A percentile compares a stretch with the other conserved stretches of the same genome.
Conservation (phyloP, 495 filamentous ascomycete species). For the Xylaria acuta region DNA sequence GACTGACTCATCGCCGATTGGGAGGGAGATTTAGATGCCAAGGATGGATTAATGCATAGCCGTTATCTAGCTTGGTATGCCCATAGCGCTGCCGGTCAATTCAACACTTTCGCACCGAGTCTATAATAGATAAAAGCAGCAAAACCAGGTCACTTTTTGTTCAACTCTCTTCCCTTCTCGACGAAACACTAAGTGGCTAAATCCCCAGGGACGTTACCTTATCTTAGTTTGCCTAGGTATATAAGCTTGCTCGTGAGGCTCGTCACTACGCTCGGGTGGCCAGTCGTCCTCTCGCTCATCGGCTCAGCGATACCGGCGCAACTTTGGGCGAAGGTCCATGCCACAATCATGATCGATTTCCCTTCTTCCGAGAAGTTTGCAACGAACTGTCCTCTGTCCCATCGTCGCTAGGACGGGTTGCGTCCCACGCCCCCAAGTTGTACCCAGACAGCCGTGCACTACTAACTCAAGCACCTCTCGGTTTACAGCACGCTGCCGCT, state of each 20-base stretch:
- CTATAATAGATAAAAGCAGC: neutral
- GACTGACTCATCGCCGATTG: neutral
- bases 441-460: neutral
- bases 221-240: neutral
- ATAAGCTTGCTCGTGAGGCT: neutral
- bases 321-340: constrained; percentile 9
- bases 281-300: neutral
- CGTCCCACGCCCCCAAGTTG: constrained; percentile 1
- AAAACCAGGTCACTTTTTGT: neutral
- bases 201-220: neutral
- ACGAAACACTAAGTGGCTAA: neutral
- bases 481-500: neutral
- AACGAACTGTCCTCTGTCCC: neutral
- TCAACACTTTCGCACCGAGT: constrained; percentile 1
- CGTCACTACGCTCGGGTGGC: neutral
- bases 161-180: neutral
- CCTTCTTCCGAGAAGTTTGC: neutral
- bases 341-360: constrained; percentile 4
- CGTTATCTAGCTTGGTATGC: constrained; percentile 3
- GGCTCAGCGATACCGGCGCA: constrained; percentile 23
- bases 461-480: neutral
- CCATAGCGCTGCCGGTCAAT: neutral
- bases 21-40: neutral
- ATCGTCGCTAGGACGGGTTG: neutral
- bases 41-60: neutral